These are phyloP conservation scores for Grigorovia jiainica DNA, from an alignment of 805 yeast species.

Conservation along the genomic window DNA sequence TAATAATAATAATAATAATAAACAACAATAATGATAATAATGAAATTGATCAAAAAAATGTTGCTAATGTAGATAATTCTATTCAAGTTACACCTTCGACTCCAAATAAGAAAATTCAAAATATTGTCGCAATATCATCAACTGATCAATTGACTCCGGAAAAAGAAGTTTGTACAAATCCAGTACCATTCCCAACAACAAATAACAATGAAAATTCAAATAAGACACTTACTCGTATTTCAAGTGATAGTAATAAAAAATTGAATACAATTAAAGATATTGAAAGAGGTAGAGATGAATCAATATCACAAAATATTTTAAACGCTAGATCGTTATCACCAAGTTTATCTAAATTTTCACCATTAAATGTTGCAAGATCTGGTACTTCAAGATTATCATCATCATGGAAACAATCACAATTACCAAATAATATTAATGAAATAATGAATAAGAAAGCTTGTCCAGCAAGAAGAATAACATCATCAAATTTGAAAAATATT, in stretches of 20 bases:
- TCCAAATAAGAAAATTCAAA: neutral
- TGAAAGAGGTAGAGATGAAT: neutral
- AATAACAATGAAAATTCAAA: too few species aligned
- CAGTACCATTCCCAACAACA: neutral
- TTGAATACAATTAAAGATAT: too few species aligned
- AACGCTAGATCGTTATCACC: constrained; percentile 21
- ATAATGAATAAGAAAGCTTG: neutral
- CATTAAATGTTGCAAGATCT: neutral
- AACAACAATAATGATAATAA: neutral
- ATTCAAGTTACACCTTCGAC: neutral
- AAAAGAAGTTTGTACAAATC: neutral
- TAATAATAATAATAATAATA: neutral
- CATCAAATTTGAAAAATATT: neutral
- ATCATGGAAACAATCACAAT: neutral
- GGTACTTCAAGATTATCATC: neutral
- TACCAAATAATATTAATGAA: neutral
- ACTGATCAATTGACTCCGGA: neutral
- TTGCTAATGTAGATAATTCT: neutral
- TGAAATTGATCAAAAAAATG: neutral
- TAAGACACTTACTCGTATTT: too few species aligned
- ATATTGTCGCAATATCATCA: too few species aligned
- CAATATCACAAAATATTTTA: constrained; percentile 3
- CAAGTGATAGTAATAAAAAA: too few species aligned
- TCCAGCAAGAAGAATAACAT: neutral
- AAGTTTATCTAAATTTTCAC: constrained; percentile 1